A percentile compares a stretch with the other conserved stretches of the same genome.
Evolutionary conservation across 495 filamentous ascomycete species (phyloP).

Genomic region (Venustampulla echinocandica): DNA sequence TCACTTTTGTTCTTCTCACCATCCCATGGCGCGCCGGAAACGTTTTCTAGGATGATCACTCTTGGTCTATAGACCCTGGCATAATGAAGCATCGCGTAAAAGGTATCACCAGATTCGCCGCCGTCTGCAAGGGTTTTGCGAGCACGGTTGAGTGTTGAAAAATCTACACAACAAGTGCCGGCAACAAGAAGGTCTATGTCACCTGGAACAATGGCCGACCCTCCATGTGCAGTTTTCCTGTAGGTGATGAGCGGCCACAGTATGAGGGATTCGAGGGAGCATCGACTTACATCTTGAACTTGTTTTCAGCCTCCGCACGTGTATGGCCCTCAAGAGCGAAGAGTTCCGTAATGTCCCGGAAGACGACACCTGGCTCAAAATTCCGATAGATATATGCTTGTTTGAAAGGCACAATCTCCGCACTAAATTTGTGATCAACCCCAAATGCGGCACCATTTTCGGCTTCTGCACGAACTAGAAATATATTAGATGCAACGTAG

Average conservation of each 20-base stretch:
- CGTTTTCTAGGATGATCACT: conserved; percentile 70
- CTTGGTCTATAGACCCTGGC: conserved; percentile 46
- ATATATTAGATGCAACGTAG: too few species aligned
- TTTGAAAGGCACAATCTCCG: conserved; percentile 70
- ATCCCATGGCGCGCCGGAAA: conserved; percentile 53
- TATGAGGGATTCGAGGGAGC: too few species aligned
- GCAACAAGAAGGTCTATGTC: conserved; percentile 62
- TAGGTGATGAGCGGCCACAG: background rate
- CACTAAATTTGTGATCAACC: conserved; percentile 63
- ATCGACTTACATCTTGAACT: conserved; percentile 1
- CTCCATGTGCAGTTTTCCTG: conserved; percentile 67
- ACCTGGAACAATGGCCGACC: conserved; percentile 45
- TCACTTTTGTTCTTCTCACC: conserved; percentile 13
- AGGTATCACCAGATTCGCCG: conserved; percentile 66
- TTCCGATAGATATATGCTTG: conserved; percentile 77
- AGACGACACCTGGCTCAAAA: conserved; percentile 52
- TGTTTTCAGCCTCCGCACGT: conserved; percentile 9
- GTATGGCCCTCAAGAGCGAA: conserved; percentile 4
- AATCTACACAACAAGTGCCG: conserved; percentile 75
- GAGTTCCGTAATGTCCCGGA: conserved; percentile 63
- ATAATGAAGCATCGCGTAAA: conserved; percentile 53
- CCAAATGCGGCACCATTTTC: conserved; percentile 26
- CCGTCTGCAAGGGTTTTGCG: conserved; percentile 36
- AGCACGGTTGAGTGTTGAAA: conserved; percentile 45
- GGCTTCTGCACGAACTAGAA: conserved; percentile 6